Base-by-base conservation (phyloP, 2,329 filamentous ascomycete species). In the Xylaria digitata region DNA sequence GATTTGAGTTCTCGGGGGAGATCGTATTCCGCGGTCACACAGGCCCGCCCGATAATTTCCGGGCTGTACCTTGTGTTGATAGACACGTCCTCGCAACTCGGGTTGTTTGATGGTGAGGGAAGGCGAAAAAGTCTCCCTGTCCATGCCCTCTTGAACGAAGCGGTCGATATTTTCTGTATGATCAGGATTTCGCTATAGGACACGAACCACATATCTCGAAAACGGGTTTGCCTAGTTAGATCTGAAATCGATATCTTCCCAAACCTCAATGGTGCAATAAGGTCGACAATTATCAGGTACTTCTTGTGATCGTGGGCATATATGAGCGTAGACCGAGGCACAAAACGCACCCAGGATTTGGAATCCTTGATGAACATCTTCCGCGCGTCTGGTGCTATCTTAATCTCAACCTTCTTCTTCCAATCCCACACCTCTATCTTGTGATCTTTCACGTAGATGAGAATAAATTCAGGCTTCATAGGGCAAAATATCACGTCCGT, bases 261-360 rank as follows among this genome's bases (percentile, higher is more conserved):
- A 50, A 19, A 32, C n/a, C 0, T 6, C 17, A 40, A 48, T 32
- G 43, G 52, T 15, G 5, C 2, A 43, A 42, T n/a, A 19, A 62
- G 32, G n/a, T 62, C 52, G 17, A 56, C 32, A 19, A 56, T 23
- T 30, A 23, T 32, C 15, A 56, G 2, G 15, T 6, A 11, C 49
- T 13, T 43, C 21, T 17, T 32, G 9, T 0, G 1, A 19, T 45
- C 23, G 3, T 2, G 1, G 2, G 45, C 45, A 4, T 50, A 63
- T 9, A 63, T 15, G 4, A 63, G 61, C n/a, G 26, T 63, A 34
- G 61, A 26, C 37, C 34, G 13, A 6, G 43, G 46, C 13, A 52
- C 13, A 26, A 45, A 49, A 15, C 2, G 48, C 11, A 50, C 9
- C 1, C 6, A 15, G 9, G 6, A 7, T 15, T 30, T 1, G 3